Conservation (phyloP, 257 asterid species). For the Scutellaria baicalensis region DNA sequence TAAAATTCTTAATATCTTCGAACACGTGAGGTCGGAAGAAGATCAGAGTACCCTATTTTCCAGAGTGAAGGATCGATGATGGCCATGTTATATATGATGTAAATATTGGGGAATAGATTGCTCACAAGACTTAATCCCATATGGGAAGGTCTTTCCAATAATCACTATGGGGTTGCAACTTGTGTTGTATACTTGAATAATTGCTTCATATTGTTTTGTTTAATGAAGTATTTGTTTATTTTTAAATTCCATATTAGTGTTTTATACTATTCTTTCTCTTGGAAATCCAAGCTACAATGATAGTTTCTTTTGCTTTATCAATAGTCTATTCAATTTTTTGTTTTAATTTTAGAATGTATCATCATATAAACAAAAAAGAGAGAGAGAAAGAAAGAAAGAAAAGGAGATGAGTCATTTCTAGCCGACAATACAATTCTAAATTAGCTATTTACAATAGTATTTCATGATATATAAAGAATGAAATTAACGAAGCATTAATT, state of each 20-base stretch:
- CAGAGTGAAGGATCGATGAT: not conserved
- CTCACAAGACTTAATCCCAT: not conserved
- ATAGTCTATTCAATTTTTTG: too few relatives aligned
- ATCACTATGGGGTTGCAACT: not conserved
- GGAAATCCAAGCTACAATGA: not conserved
- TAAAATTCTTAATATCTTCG: not conserved
- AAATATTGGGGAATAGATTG: not conserved
- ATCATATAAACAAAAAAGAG: too few relatives aligned
- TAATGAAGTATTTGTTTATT: not conserved
- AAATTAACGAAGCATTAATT: too few relatives aligned
- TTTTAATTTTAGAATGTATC: too few relatives aligned
- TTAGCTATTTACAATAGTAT: too few relatives aligned
- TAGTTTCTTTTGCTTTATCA: too few relatives aligned
- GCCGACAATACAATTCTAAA: too few relatives aligned
- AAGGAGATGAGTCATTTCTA: too few relatives aligned
- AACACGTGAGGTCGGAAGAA: not conserved
- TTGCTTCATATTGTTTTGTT: not conserved
- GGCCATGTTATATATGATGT: not conserved
- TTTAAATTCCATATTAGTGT: not conserved
- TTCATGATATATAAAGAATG: too few relatives aligned
- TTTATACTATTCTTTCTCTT: not conserved
- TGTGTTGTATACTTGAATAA: not conserved
- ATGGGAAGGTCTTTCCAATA: not conserved
- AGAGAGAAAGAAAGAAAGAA: too few relatives aligned
- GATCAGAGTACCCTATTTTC: not conserved